These are phyloP conservation scores for Tritrichomonas foetus DNA, from an alignment of 208 protist species.

Conservation along the genomic window DNA sequence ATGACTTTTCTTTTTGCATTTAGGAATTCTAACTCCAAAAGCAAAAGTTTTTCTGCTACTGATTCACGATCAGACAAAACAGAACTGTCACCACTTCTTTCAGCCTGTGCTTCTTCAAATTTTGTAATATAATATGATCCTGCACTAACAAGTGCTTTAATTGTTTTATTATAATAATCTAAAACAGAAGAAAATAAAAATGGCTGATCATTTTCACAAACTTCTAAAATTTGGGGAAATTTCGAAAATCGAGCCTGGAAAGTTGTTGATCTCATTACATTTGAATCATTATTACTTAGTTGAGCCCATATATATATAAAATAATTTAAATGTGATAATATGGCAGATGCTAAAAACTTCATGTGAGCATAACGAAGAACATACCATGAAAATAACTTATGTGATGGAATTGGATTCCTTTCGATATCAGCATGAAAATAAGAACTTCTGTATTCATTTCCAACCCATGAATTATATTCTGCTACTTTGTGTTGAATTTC, in stretches of 20 bases:
- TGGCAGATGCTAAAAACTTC: background rate
- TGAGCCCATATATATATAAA: background rate
- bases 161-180: background rate
- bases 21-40: background rate
- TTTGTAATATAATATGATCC: background rate
- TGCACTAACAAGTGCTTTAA: background rate
- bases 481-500: background rate
- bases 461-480: background rate
- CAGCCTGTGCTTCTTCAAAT: background rate
- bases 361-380: background rate
- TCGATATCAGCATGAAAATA: background rate
- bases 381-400: background rate
- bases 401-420: background rate
- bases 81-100: background rate
- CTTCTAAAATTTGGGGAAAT: background rate
- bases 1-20: background rate
- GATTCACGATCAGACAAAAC: background rate
- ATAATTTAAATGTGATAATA: background rate
- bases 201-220: background rate
- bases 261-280: background rate
- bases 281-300: background rate
- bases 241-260: background rate
- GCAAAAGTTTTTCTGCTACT: background rate
- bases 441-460: background rate
- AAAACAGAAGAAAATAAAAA: background rate